Evolutionary conservation across 257 asterid genomes (phyloP).

Genomic region (Oldenlandia corymbosa): DNA sequence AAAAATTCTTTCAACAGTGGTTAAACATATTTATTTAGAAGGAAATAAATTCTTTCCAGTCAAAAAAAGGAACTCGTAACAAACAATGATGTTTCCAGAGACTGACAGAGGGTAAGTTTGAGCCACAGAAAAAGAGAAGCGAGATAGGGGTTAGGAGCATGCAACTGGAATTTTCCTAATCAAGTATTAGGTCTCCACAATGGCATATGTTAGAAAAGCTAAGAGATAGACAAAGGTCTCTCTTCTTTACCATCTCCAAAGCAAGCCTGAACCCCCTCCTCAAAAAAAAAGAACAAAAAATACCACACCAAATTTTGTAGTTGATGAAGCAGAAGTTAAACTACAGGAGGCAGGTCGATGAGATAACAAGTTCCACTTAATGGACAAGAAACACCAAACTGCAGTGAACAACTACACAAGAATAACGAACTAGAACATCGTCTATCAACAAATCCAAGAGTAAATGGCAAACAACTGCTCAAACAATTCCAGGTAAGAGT

Average conservation of each 20-base stretch:
- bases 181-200: neutral
- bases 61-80: too few relatives aligned
- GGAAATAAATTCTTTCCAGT: too few relatives aligned
- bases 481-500: neutral
- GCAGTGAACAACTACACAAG: neutral
- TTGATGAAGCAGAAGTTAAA: neutral
- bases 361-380: neutral
- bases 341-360: neutral
- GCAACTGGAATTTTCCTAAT: neutral
- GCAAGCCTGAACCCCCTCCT: too few relatives aligned
- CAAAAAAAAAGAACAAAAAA: too few relatives aligned
- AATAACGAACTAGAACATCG: neutral
- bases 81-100: too few relatives aligned
- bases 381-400: neutral
- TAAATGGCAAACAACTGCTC: neutral
- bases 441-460: neutral
- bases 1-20: too few relatives aligned
- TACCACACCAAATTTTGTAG: too few relatives aligned
- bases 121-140: neutral
- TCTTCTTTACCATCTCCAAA: too few relatives aligned
- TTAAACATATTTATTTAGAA: too few relatives aligned
- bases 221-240: neutral
- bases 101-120: too few relatives aligned
- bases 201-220: neutral
- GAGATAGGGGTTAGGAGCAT: neutral